phyloP scores from a whole-genome alignment of 352 stramenopile species.

The Globisporangium paroecandrum region DNA sequence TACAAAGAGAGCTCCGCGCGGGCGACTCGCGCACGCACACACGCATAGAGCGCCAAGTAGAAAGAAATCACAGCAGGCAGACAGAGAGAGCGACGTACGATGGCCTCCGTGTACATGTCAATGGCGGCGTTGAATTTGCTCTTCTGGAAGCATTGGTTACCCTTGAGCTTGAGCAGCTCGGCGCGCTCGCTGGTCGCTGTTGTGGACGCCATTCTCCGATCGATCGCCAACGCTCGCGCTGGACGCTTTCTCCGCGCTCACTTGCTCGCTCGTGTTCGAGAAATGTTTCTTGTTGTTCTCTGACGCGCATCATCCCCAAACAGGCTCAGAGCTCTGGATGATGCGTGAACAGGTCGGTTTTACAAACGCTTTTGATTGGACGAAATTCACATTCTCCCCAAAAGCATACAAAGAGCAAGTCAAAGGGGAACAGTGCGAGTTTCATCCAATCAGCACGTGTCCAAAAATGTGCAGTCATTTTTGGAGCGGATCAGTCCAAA shows the following conservation, averaged over 20 bases:
- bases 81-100: conserved; percentile 36
- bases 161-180: conserved; percentile 73
- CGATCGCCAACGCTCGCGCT: neutral
- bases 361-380: too few species aligned
- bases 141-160: conserved; percentile 81
- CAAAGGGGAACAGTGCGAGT: too few species aligned
- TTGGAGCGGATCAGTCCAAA: too few species aligned
- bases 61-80: neutral
- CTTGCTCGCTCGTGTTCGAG: neutral
- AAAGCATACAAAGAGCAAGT: too few species aligned
- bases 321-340: neutral
- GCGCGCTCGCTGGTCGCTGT: conserved; percentile 34
- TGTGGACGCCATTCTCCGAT: conserved; percentile 1
- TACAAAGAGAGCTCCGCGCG: neutral
- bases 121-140: conserved; percentile 74
- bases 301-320: neutral
- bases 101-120: conserved; percentile 85
- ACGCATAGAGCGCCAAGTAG: too few species aligned
- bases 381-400: too few species aligned
- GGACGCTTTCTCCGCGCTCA: neutral
- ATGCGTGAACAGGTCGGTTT: too few species aligned
- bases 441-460: too few species aligned
- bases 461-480: too few species aligned
- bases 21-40: too few species aligned
- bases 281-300: neutral